These are phyloP conservation scores for Pterocarpus macrocarpus DNA, from an alignment of 306 rosid genomes.

Conservation along the genomic window DNA sequence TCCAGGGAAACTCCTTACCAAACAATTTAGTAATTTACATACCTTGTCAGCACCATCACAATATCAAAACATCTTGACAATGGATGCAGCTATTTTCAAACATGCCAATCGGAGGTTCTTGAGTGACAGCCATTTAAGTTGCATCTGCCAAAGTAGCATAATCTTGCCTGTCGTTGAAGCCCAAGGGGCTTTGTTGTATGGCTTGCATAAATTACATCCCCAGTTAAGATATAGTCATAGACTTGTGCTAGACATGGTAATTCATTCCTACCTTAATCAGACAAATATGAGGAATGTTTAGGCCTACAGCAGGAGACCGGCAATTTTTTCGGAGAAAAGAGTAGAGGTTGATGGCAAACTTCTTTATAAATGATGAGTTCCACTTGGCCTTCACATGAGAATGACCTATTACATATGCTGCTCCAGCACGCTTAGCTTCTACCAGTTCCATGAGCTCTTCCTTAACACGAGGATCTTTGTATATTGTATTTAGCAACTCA, in stretches of 20 bases:
- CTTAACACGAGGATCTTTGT: slow-evolving; percentile 71
- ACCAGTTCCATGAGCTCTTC: slow-evolving; percentile 88
- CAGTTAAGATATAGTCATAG: slow-evolving; percentile 17
- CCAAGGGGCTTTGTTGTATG: slow-evolving; percentile 29
- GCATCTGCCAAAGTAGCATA: slow-evolving; percentile 41
- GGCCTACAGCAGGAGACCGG: slow-evolving; percentile 79
- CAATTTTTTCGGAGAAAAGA: slow-evolving; percentile 89
- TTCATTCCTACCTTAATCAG: slow-evolving; percentile 92
- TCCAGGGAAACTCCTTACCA: slow-evolving; percentile 37
- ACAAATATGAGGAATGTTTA: slow-evolving; percentile 88
- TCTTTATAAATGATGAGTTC: slow-evolving; percentile 73
- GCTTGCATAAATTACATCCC: slow-evolving; percentile 40
- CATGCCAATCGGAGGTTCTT: slow-evolving; percentile 40
- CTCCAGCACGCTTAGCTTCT: slow-evolving; percentile 85
- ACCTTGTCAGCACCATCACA: slow-evolving; percentile 44
- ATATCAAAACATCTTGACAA: slow-evolving; percentile 46
- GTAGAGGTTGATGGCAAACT: slow-evolving; percentile 72
- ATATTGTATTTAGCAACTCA: slow-evolving; percentile 64
- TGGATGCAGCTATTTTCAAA: slow-evolving; percentile 30
- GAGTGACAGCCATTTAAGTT: slow-evolving; percentile 21
- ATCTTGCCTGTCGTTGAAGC: slow-evolving; percentile 30
- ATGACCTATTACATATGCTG: slow-evolving; percentile 83
- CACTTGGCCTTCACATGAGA: slow-evolving; percentile 79
- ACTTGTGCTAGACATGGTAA: slow-evolving; percentile 68
- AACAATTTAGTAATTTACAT: slow-evolving; percentile 47